Evolutionary conservation across 441 rosid species (phyloP).

Genomic region (Euphorbia corollata): DNA sequence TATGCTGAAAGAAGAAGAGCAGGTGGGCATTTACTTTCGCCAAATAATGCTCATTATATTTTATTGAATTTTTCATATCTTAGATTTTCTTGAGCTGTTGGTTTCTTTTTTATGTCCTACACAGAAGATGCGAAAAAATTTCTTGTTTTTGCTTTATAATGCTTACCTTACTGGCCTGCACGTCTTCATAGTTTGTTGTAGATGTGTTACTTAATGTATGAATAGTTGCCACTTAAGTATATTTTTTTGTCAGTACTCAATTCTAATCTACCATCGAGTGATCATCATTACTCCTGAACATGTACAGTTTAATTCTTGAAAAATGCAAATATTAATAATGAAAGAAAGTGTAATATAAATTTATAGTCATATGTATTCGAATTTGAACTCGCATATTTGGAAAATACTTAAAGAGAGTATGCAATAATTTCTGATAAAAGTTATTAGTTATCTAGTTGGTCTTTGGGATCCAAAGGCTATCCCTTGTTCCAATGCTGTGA

Average conservation of each 20-base stretch:
- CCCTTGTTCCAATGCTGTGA: background rate
- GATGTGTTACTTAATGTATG: background rate
- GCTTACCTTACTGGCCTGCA: background rate
- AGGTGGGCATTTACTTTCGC: slow-evolving; percentile 33
- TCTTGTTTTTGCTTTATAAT: too few relatives aligned
- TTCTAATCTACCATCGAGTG: background rate
- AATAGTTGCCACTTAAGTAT: background rate
- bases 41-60: too few relatives aligned
- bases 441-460: background rate
- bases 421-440: background rate
- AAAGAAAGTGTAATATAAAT: background rate
- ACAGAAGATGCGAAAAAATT: too few relatives aligned
- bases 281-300: background rate
- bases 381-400: background rate
- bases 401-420: background rate
- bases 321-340: background rate
- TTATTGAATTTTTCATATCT: background rate
- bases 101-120: too few relatives aligned
- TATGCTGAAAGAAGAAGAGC: slow-evolving; percentile 71
- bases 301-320: background rate
- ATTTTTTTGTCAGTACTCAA: background rate
- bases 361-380: background rate
- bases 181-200: background rate
- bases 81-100: background rate
- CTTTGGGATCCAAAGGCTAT: background rate